phyloP scores from a whole-genome alignment of 257 asterid species.

The Ajuga chamaepitys region DNA sequence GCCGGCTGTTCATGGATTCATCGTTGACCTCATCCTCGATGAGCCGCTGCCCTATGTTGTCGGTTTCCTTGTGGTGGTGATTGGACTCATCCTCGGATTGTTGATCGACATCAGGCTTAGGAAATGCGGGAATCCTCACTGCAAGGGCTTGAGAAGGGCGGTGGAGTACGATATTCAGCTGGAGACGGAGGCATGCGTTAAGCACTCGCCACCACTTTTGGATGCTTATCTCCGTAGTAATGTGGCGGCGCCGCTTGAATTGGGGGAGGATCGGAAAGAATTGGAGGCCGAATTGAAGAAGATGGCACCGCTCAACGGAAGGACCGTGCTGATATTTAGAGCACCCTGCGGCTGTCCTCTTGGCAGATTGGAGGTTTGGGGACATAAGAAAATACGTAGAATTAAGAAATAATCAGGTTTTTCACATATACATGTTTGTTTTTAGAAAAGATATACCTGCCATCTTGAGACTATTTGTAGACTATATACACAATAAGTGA shows the following conservation, averaged over 20 bases:
- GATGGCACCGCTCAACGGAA: constrained; percentile 56
- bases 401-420: constrained; percentile 32
- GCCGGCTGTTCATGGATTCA: constrained; percentile 15
- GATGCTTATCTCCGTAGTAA: constrained; percentile 12
- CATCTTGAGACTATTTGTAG: constrained; percentile 6
- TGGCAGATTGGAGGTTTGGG: constrained; percentile 64
- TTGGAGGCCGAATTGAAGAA: constrained; percentile 53
- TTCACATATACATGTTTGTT: neutral
- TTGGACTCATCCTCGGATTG: constrained; percentile 23
- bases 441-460: constrained; percentile 8
- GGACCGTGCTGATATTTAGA: constrained; percentile 50
- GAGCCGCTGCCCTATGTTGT: constrained; percentile 37
- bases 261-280: constrained; percentile 44
- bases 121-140: constrained; percentile 40
- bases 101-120: constrained; percentile 32
- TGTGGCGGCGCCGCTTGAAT: constrained; percentile 28
- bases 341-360: constrained; percentile 54
- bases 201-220: constrained; percentile 21
- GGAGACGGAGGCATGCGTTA: constrained; percentile 50
- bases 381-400: constrained; percentile 42
- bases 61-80: constrained; percentile 25
- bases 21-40: constrained; percentile 31
- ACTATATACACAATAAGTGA: constrained; percentile 24
- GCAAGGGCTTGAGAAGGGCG: constrained; percentile 44
- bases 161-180: constrained; percentile 59